Percentiles rank a stretch among this genome's conserved stretches.
phyloP scores from a whole-genome alignment of 768 basidiomycete species.

The Lentinula sp. region DNA sequence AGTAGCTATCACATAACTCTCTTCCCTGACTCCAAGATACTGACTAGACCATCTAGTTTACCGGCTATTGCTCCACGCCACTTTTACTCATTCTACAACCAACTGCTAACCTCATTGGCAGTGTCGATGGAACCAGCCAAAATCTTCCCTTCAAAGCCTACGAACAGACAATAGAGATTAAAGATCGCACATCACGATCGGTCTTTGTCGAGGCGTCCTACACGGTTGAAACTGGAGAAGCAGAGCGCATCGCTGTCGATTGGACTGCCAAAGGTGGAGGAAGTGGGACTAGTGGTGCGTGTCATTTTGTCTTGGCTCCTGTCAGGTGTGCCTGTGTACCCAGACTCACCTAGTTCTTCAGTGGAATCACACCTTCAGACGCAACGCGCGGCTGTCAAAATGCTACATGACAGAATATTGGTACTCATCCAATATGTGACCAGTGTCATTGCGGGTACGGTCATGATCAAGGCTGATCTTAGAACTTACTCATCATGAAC shows the following conservation, averaged over 20 bases:
- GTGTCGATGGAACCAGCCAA: constrained; percentile 54
- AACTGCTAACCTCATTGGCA: constrained; percentile 34
- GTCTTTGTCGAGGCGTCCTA: constrained; percentile 84
- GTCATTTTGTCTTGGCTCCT: background rate
- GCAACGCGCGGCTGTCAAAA: constrained; percentile 91
- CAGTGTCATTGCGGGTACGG: constrained; percentile 63
- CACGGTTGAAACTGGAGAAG: constrained; percentile 94
- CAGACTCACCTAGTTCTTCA: constrained; percentile 22
- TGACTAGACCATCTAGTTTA: constrained; percentile 49
- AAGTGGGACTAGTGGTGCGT: constrained; percentile 74
- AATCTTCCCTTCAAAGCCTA: constrained; percentile 91
- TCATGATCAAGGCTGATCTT: background rate
- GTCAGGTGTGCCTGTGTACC: background rate
- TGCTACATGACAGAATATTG: constrained; percentile 89
- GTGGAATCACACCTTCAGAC: constrained; percentile 89
- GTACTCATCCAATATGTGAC: constrained; percentile 84
- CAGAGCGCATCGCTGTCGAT: constrained; percentile 97
- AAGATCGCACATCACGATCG: constrained; percentile 67
- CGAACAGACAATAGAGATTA: constrained; percentile 84
- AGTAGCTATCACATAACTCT: constrained; percentile 29
- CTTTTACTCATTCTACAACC: constrained; percentile 77
- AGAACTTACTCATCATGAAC: background rate
- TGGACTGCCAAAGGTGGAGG: constrained; percentile 87
- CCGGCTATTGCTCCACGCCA: constrained; percentile 80
- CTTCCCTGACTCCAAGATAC: background rate